Evolutionary conservation across 2,329 filamentous ascomycete species (phyloP).

Genomic region (Nemania serpens): DNA sequence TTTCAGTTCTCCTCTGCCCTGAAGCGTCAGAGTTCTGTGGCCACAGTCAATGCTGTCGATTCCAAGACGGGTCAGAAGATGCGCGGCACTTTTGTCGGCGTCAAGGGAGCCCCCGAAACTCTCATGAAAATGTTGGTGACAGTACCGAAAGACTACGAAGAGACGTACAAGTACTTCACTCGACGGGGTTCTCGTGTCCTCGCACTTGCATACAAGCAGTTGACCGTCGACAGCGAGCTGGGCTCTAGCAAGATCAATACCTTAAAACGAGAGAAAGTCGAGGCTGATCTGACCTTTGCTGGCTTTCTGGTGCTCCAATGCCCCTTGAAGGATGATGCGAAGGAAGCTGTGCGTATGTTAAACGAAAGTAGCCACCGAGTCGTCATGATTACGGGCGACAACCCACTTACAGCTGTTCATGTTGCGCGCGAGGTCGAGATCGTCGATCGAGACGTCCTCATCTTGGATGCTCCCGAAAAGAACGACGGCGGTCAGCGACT

Average conservation of each 20-base stretch:
- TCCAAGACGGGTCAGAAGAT: constrained; percentile 74
- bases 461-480: constrained; percentile 92
- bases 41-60: constrained; percentile 76
- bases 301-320: constrained; percentile 96
- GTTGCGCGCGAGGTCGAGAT: constrained; percentile 96
- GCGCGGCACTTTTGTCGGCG: constrained; percentile 87
- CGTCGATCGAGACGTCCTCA: constrained; percentile 91
- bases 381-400: constrained; percentile 99
- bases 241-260: constrained; percentile 88
- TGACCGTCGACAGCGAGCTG: constrained; percentile 80
- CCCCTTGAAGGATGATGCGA: constrained; percentile 93
- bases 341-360: constrained; percentile 92
- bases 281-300: constrained; percentile 82
- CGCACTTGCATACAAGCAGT: constrained; percentile 90
- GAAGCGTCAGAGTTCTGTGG: constrained; percentile 94
- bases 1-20: constrained; percentile 98
- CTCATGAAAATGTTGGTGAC: constrained; percentile 90
- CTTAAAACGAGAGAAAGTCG: constrained; percentile 89
- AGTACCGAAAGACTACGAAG: constrained; percentile 87
- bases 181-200: constrained; percentile 93
- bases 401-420: constrained; percentile 93
- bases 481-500: constrained; percentile 79
- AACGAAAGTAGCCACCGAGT: constrained; percentile 99
- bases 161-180: constrained; percentile 98
- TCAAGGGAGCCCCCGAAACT: constrained; percentile 97